Base-by-base conservation (phyloP, 768 basidiomycete species). In the Phylloporus sp. region DNA sequence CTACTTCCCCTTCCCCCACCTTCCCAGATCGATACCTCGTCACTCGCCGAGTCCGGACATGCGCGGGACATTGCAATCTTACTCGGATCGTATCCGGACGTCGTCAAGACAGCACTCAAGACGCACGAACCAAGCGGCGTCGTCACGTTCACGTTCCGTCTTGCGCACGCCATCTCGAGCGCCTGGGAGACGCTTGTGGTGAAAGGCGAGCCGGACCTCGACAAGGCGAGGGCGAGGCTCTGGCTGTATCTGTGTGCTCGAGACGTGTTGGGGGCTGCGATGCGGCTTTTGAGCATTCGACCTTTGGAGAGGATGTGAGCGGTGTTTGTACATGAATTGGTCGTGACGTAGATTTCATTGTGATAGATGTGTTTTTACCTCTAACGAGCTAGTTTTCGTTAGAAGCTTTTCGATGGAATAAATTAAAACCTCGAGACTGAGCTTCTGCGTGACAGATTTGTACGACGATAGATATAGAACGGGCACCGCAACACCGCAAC, bases 241-340 rank as follows among this genome's bases (percentile, higher is more conserved):
- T 95, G 84, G 79, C 63, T 98, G 65, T 99, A 90, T 66, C 72
- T 91, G 54, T 82, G 79, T 60, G 90, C 94, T 37, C 77, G 87
- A 69, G 89, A 95, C 60, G 94, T 96, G n/a, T 72, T 99, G 52
- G 86, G 76, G 5, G 80, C 80, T 39, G 85, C 88, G 35, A 86
- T 99, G 87, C 76, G 82, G 61, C 63, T 98, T 67, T 65, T 99
- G 60, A 95, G 88, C 56, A 78, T 97, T 55, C 78, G 82, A 38
- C 95, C 95, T 9, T 70, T 99, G 44, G 91, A 96, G 70, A 74
- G 91, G 65, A 98, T 98, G 95, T 98, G n/a, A n/a, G n/a, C n/a
- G n/a, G n/a, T n/a, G n/a, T n/a, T n/a, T n/a, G n/a, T n/a, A n/a
- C n/a, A n/a, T n/a, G n/a, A n/a, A n/a, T n/a, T n/a, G n/a, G n/a